Percentiles rank a stretch among this genome's conserved stretches.
These are phyloP conservation scores for Wickerhamomyces bovis DNA, from an alignment of 805 yeast genomes.

Conservation along the genomic window DNA sequence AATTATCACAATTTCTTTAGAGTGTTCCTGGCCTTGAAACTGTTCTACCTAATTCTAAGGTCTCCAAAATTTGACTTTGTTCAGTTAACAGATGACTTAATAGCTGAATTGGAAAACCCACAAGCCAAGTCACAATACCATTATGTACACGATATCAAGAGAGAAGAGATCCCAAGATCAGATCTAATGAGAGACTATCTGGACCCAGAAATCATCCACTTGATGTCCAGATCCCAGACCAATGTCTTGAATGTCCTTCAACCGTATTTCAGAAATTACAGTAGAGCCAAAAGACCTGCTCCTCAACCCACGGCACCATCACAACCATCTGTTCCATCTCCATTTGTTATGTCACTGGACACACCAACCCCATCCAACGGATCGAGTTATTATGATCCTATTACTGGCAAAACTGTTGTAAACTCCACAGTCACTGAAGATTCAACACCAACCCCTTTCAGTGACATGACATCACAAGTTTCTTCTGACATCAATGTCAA, in stretches of 20 bases:
- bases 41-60: conserved; percentile 12
- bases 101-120: background rate
- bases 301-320: background rate
- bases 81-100: conserved; percentile 3
- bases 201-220: conserved; percentile 11
- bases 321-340: background rate
- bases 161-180: conserved; percentile 15
- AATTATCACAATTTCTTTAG: conserved; percentile 17
- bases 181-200: conserved; percentile 11
- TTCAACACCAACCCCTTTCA: background rate
- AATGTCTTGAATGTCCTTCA: conserved; percentile 15
- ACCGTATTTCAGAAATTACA: conserved; percentile 6
- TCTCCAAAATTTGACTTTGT: conserved; percentile 18
- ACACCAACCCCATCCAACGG: background rate
- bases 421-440: background rate
- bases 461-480: background rate
- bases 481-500: conserved; percentile 1
- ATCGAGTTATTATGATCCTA: background rate
- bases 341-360: background rate
- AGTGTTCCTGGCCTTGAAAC: conserved; percentile 9
- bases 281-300: background rate
- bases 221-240: conserved; percentile 8
- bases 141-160: conserved; percentile 9
- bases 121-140: background rate
- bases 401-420: background rate